Evolutionary conservation across 441 rosid genomes (phyloP).

Genomic region (Oxalis stricta): DNA sequence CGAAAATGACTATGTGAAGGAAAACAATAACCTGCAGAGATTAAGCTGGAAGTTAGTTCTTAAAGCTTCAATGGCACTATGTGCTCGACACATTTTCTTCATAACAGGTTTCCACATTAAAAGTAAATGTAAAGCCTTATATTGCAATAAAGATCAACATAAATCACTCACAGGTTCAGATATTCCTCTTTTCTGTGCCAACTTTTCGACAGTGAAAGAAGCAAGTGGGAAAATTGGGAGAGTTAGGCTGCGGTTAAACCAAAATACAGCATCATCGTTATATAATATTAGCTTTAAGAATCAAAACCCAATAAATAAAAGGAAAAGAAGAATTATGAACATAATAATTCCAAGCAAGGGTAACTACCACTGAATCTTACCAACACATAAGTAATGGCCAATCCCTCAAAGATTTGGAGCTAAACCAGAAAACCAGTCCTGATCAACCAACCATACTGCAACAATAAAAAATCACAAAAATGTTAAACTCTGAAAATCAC

Average conservation of each 20-base stretch:
- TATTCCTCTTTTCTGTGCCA: conserved; percentile 43
- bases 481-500: neutral
- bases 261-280: neutral
- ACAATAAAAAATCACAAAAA: conserved; percentile 1
- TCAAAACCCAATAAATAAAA: neutral
- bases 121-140: neutral
- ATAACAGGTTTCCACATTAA: no score
- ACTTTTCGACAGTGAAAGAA: conserved; percentile 67
- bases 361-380: conserved; percentile 20
- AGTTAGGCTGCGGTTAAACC: conserved; percentile 48
- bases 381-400: conserved; percentile 99
- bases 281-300: neutral
- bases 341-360: neutral
- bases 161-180: conserved; percentile 50
- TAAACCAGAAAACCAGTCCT: conserved; percentile 86
- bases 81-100: neutral
- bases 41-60: conserved; percentile 8
- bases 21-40: conserved; percentile 46
- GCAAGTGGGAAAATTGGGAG: conserved; percentile 69
- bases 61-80: neutral
- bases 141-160: neutral
- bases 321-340: conserved; percentile 1
- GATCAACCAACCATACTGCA: conserved; percentile 96
- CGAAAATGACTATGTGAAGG: conserved; percentile 62
- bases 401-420: conserved; percentile 75